phyloP scores from a whole-genome alignment of 331 rosid genomes.

The Prunus yedoensis region DNA sequence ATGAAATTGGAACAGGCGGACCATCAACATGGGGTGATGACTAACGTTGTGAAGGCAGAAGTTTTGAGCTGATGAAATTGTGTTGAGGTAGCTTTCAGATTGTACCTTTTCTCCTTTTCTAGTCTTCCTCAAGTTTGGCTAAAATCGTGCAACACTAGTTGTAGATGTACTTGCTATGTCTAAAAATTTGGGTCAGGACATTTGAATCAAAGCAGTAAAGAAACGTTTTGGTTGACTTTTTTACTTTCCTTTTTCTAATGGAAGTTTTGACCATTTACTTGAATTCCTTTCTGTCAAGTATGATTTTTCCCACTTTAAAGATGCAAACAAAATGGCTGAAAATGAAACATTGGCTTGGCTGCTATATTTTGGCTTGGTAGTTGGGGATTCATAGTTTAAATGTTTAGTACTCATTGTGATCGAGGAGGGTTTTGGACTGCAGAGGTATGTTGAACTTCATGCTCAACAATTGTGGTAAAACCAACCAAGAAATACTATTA shows the following conservation, averaged over 20 bases:
- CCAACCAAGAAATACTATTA: too few species aligned
- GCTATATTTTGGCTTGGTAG: too few species aligned
- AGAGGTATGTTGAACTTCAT: too few species aligned
- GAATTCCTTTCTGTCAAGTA: not conserved
- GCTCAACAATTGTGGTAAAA: too few species aligned
- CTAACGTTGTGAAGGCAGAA: slow-evolving; percentile 4
- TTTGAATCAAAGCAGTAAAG: not conserved
- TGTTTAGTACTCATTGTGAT: too few species aligned
- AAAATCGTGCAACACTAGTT: not conserved
- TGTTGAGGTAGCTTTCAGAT: not conserved
- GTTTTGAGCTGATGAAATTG: not conserved
- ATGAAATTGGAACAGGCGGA: slow-evolving; percentile 83
- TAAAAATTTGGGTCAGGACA: not conserved
- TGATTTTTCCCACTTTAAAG: too few species aligned
- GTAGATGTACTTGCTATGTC: not conserved
- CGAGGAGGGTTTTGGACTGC: too few species aligned
- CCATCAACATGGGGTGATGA: slow-evolving; percentile 85
- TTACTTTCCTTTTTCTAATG: not conserved
- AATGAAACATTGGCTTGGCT: too few species aligned
- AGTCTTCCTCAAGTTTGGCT: not conserved
- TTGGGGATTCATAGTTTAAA: too few species aligned
- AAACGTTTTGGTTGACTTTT: not conserved
- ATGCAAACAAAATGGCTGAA: too few species aligned
- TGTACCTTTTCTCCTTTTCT: not conserved
- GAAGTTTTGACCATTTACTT: not conserved